phyloP scores from a whole-genome alignment of 1,284 basidiomycete species.

The Entoloma clypeatum region DNA sequence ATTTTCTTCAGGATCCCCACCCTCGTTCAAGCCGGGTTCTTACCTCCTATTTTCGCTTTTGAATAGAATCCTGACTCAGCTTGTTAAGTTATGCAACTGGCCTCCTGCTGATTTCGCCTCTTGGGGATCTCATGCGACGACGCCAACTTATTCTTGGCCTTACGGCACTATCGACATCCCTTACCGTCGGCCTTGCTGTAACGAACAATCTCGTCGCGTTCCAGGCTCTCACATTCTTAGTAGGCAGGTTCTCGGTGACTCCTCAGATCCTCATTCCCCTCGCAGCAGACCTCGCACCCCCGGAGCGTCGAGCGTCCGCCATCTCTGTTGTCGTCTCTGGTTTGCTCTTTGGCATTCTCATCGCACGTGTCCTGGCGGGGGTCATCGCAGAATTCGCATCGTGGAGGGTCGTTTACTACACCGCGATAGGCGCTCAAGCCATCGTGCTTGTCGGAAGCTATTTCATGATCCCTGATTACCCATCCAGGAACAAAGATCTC shows the following conservation, averaged over 20 bases:
- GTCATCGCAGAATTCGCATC: conserved; percentile 57
- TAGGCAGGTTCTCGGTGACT: conserved; percentile 50
- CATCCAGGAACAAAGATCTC: conserved; percentile 55
- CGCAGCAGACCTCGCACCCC: conserved; percentile 62
- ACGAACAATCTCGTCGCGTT: conserved; percentile 45
- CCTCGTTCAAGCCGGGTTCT: conserved; percentile 43
- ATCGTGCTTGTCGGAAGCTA: conserved; percentile 52
- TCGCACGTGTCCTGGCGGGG: conserved; percentile 65
- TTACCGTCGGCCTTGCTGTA: conserved; percentile 54
- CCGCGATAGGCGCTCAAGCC: conserved; percentile 56
- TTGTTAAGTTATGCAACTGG: conserved; percentile 47
- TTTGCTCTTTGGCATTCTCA: conserved; percentile 66
- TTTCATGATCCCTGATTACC: conserved; percentile 65
- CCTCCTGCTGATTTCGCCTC: conserved; percentile 56
- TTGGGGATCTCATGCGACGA: conserved; percentile 60
- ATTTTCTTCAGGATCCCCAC: conserved; percentile 37
- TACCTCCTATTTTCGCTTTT: background rate
- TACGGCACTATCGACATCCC: conserved; percentile 37
- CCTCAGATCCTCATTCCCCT: conserved; percentile 59
- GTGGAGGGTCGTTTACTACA: conserved; percentile 66
- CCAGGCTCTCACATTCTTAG: conserved; percentile 50
- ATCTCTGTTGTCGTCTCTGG: conserved; percentile 68
- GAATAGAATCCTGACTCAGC: background rate
- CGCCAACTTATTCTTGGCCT: conserved; percentile 48
- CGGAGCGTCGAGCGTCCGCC: conserved; percentile 56